Base-by-base conservation (phyloP, 148 eudicot genomes). In the Silene latifolia region DNA sequence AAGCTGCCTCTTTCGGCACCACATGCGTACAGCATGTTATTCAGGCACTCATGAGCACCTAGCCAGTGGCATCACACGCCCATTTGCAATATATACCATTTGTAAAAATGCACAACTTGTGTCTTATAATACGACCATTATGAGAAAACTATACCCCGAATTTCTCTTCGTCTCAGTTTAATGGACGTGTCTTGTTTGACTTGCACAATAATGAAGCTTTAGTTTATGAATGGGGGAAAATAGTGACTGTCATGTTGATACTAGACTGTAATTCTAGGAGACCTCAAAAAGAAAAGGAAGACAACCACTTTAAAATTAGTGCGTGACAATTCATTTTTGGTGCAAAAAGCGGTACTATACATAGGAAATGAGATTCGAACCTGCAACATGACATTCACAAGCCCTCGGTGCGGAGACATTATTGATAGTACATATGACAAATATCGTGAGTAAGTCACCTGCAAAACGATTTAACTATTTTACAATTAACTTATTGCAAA, bases 1-100 rank as follows among this genome's bases (percentile, higher is more conserved):
- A 63, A 63, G 71, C 24, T 62, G 63, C 75, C 13, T 71, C 75
- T 77, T 77, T 77, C 80, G 75, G 75, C 80, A 77, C 80, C 64
- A 71, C 80, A 72, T 63, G 74, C 71, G 24, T n/a, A 77, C 47
- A 77, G 69, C 75, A 62, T 77, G 80, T 75, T n/a, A 74, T 62
- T 53, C 32, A 63, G n/a, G 25, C 75, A 71, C 70, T 70, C 59
- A 71, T 71, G 54, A 42, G 23, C 61, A 67, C 56, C 63, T 61
- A 62, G 51, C 72, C 39, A 25, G 20, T 68, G 71, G 77, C 73
- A 56, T 76, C 73, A 61, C 69, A 27, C 24, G 35, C 17, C 59
- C 29, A 69, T 62, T 71, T 70, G 59, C 54, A 46, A 47, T 24
- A 25, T 24, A 44, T 71, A 27, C 80, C 80, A 70, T 3, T 61